Evolutionary conservation across 129 eudicot genomes (phyloP), one percentile per base, ranked within the genome.

Genomic region (Artemisia annua): DNA sequence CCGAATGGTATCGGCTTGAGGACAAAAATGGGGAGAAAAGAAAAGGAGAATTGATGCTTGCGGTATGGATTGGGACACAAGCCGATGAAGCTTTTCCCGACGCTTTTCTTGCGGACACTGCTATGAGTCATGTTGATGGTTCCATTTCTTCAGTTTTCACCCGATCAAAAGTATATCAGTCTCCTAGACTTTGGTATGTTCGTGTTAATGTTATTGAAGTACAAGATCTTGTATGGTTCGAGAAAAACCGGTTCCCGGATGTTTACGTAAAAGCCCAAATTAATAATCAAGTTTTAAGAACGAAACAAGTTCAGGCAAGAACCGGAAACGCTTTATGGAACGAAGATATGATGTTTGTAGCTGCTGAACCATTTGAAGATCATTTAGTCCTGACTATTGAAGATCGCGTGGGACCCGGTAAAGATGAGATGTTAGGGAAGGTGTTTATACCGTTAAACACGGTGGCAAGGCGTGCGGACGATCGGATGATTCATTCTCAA

Each of bases 321-420:
- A 77, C 72, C 1, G 75, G 67, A 67, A 89, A 83, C 60, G 87
- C 89, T 6, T 20, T 80, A 14, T 93, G 98, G 98, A 87, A 93
- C 24, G 98, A 93, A 71, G 98, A 93, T 68, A 73, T 89, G 84
- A 87, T 93, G 92, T 81, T 93, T 75, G 98, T 93, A 68, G 95
- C 96, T 65, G 95, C 98, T 16, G 98, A 93, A 46, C 98, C 98
- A 8, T 93, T 93, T 75, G 98, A 93, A 71, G 98, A 93, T 72
- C 83, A 80, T 71, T 78, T 93, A 76, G 57, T 84, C n/a, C 85
- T 93, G 46, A 68, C 83, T 1, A 81, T 93, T 14, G 98, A 89
- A 77, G 95, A 89, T 64, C 89, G 90, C 8, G 73, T 85, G 73
- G 98, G 87, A 24, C 86, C 81, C 32, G 77, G 76, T 79, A 84